Percentiles rank a stretch among this genome's conserved stretches.
These are phyloP conservation scores for Aschersonia sp. DNA, from an alignment of 2,329 filamentous ascomycete species.

Conservation along the genomic window DNA sequence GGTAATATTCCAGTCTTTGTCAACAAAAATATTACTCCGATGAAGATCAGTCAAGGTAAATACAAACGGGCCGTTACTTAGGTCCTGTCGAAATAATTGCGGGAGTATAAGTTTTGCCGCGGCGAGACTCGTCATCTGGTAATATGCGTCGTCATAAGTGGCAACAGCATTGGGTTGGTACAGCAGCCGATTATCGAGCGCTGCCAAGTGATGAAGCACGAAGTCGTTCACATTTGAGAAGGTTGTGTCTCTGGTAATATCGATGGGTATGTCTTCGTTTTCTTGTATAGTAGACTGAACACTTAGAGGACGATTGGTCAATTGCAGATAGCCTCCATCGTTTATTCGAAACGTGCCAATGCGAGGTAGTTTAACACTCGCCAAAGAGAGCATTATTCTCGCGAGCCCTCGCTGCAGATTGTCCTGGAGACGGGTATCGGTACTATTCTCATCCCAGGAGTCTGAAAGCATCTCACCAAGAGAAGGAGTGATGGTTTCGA, in stretches of 20 bases:
- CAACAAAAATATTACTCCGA: slow-evolving; percentile 18
- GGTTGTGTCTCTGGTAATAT: slow-evolving; percentile 2
- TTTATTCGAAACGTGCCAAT: not conserved
- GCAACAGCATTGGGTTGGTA: slow-evolving; percentile 8
- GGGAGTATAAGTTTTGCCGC: slow-evolving; percentile 6
- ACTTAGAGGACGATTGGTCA: slow-evolving; percentile 10
- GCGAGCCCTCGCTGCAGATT: slow-evolving; percentile 16
- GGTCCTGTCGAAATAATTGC: slow-evolving; percentile 9
- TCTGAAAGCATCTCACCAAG: slow-evolving; percentile 8
- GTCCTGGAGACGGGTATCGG: slow-evolving; percentile 5
- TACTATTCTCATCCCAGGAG: slow-evolving; percentile 8
- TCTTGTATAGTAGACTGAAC: slow-evolving; percentile 6
- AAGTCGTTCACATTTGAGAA: slow-evolving; percentile 7
- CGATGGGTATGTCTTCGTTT: slow-evolving; percentile 6
- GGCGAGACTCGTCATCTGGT: slow-evolving; percentile 7
- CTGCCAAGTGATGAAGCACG: slow-evolving; percentile 5
- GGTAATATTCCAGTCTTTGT: slow-evolving; percentile 18
- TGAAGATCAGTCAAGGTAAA: slow-evolving; percentile 16
- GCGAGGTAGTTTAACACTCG: slow-evolving; percentile 6
- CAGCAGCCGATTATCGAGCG: slow-evolving; percentile 7
- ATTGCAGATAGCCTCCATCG: slow-evolving; percentile 6
- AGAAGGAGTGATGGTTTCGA: slow-evolving; percentile 6
- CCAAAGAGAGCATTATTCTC: slow-evolving; percentile 14
- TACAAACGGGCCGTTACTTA: slow-evolving; percentile 12
- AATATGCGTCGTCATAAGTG: slow-evolving; percentile 4